Percentiles rank a stretch among this genome's conserved stretches.
These are phyloP conservation scores for Cocos nucifera DNA, from an alignment of 176 grass and related monocot species.

Conservation along the genomic window DNA sequence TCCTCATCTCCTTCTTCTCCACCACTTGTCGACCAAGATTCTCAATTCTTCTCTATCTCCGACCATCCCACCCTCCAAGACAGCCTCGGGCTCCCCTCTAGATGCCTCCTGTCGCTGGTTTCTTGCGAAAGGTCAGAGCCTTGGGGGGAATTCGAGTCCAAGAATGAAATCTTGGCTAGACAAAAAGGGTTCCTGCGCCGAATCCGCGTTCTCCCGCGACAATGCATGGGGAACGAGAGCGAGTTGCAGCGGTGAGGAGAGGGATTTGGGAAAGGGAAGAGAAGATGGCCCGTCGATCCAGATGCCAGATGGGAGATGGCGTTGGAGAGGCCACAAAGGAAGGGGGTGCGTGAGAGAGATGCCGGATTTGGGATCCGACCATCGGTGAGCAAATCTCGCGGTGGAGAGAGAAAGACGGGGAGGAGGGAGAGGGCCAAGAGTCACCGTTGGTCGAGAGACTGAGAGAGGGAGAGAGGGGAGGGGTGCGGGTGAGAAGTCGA, in stretches of 20 bases:
- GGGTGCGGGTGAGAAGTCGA: too few species aligned
- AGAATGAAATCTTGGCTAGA: not conserved
- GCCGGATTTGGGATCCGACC: too few species aligned
- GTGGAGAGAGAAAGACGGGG: too few species aligned
- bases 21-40: not conserved
- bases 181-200: not conserved
- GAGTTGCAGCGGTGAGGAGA: not conserved
- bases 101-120: not conserved
- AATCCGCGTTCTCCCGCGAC: not conserved
- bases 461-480: too few species aligned
- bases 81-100: not conserved
- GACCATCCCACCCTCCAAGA: not conserved
- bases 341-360: too few species aligned
- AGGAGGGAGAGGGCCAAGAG: too few species aligned
- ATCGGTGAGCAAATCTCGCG: too few species aligned
- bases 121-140: not conserved
- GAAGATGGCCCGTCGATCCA: not conserved
- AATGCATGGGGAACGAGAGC: not conserved
- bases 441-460: too few species aligned
- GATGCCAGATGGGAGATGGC: too few species aligned
- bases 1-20: constrained; percentile 33
- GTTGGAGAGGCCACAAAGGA: too few species aligned
- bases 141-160: not conserved
- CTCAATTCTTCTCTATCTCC: not conserved
- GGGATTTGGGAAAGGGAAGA: not conserved